Evolutionary conservation across 2,329 filamentous ascomycete genomes (phyloP).

Genomic region (Trichophyton verrucosum): DNA sequence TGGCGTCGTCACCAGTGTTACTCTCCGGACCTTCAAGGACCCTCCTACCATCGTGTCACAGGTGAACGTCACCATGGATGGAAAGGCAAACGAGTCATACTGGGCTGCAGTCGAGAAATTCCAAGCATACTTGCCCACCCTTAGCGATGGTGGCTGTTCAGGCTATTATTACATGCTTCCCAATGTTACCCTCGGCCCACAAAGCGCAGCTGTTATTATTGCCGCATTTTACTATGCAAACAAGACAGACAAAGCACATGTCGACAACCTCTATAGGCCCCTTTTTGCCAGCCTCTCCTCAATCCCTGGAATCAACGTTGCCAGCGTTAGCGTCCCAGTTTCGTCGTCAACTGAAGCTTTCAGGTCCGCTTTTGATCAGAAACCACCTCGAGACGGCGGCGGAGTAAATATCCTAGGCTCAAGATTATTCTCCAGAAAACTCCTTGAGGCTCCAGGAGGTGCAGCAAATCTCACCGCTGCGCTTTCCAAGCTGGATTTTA

Average conservation of each 20-base stretch:
- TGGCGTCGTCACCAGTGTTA: conserved; percentile 45
- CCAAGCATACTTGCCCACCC: conserved; percentile 9
- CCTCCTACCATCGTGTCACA: conserved; percentile 3
- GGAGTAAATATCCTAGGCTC: conserved; percentile 6
- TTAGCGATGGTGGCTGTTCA: conserved; percentile 10
- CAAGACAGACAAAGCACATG: neutral
- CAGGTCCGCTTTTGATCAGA: neutral
- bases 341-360: conserved; percentile 2
- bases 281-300: conserved; percentile 2
- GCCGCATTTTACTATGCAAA: conserved; percentile 7
- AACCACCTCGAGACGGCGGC: conserved; percentile 1
- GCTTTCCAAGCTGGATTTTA: conserved; percentile 7
- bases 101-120: conserved; percentile 11
- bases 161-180: conserved; percentile 13
- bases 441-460: conserved; percentile 7
- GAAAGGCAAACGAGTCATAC: conserved; percentile 8
- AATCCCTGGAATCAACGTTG: conserved; percentile 6
- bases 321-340: neutral
- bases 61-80: conserved; percentile 10
- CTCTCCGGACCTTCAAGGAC: conserved; percentile 31
- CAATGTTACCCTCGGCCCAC: conserved; percentile 1
- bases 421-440: conserved; percentile 5
- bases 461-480: conserved; percentile 5
- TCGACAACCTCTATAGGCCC: conserved; percentile 7
- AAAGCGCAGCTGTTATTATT: neutral